Evolutionary conservation across 169 alveolate species (phyloP).

Genomic region (Cryptosporidium sp.): DNA sequence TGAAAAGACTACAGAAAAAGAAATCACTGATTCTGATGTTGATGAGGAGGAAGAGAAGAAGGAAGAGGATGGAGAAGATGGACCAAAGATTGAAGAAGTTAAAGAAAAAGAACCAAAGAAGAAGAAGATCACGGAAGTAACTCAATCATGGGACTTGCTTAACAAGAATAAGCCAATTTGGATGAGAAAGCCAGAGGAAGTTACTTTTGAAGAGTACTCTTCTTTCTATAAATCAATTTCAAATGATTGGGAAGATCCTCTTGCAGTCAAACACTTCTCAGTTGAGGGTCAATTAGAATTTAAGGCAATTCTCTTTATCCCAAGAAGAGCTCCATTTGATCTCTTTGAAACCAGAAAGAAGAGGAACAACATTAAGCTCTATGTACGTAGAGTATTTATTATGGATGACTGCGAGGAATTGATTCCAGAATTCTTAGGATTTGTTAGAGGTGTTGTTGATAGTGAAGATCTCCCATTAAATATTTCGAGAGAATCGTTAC

Average conservation of each 20-base stretch:
- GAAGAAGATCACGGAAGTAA: constrained; percentile 97
- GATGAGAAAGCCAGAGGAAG: constrained; percentile 98
- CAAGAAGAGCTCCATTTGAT: constrained; percentile 99
- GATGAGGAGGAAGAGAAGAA: constrained; percentile 89
- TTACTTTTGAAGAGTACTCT: constrained; percentile 98
- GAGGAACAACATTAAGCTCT: constrained; percentile 98
- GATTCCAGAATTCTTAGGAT: constrained; percentile 99
- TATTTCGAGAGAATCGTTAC: constrained; percentile 98
- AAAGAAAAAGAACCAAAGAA: constrained; percentile 93
- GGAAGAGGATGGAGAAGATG: constrained; percentile 83
- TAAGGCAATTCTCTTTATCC: constrained; percentile 98
- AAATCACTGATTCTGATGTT: constrained; percentile 98
- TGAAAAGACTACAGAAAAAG: constrained; percentile 98
- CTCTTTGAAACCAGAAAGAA: constrained; percentile 98
- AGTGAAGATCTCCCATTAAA: constrained; percentile 99
- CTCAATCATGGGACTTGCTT: constrained; percentile 96
- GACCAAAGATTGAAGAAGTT: constrained; percentile 83
- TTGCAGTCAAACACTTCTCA: constrained; percentile 97
- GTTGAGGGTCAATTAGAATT: constrained; percentile 99
- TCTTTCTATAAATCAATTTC: constrained; percentile 97
- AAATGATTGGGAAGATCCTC: constrained; percentile 99
- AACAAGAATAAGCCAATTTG: constrained; percentile 99
- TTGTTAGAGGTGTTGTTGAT: constrained; percentile 99
- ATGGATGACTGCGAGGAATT: constrained; percentile 99
- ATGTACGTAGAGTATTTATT: constrained; percentile 99